phyloP scores from a whole-genome alignment of 1,284 basidiomycete species.

The Xerocomus nothofagi region DNA sequence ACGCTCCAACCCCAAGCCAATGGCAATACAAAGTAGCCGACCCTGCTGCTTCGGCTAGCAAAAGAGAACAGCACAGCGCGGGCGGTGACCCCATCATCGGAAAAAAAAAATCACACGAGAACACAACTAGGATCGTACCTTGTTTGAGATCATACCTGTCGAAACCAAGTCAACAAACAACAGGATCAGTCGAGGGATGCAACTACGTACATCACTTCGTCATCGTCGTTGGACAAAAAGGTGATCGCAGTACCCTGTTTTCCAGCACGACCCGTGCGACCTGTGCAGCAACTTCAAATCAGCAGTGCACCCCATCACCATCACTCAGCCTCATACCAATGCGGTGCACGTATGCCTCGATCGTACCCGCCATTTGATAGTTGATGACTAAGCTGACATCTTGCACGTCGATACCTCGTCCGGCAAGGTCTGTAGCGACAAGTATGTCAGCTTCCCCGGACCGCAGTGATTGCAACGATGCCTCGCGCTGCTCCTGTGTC shows the following conservation, averaged over 20 bases:
- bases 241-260: constrained; percentile 93
- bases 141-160: constrained; percentile 86
- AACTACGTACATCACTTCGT: constrained; percentile 88
- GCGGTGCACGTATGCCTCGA: constrained; percentile 97
- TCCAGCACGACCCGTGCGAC: constrained; percentile 95
- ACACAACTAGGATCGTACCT: constrained; percentile 48
- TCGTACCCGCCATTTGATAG: constrained; percentile 94
- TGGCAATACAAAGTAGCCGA: not conserved
- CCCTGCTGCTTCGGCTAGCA: not conserved
- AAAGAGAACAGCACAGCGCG: not conserved
- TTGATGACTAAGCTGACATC: constrained; percentile 97
- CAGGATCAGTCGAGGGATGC: no score
- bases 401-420: constrained; percentile 97
- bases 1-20: not conserved
- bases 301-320: constrained; percentile 4
- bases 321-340: constrained; percentile 61
- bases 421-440: constrained; percentile 96
- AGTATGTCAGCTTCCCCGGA: constrained; percentile 83
- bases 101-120: not conserved
- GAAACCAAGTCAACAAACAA: no score
- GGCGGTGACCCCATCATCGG: not conserved
- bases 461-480: constrained; percentile 82
- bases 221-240: constrained; percentile 93
- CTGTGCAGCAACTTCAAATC: constrained; percentile 39
- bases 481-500: constrained; percentile 96